Conservation (phyloP, 2,329 filamentous ascomycete genomes). For the Epichloe coenophiala region DNA sequence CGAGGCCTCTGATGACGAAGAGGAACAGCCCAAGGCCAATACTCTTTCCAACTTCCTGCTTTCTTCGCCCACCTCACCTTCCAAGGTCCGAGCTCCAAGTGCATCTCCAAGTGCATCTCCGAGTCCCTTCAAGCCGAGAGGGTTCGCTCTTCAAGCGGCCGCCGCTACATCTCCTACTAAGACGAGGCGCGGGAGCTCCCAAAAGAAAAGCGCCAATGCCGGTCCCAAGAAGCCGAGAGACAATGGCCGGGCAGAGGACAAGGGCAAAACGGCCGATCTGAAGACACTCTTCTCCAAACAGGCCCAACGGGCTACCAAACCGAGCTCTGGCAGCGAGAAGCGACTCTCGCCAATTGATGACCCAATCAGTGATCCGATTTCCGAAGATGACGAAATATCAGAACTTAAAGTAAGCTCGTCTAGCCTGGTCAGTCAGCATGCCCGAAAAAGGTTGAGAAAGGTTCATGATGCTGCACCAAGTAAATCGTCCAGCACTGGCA, state of each 20-base stretch:
- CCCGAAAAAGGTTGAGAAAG: constrained; percentile 37
- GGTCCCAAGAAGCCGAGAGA: constrained; percentile 27
- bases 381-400: constrained; percentile 44
- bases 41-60: constrained; percentile 40
- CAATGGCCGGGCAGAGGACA: constrained; percentile 30
- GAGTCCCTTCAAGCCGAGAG: constrained; percentile 25
- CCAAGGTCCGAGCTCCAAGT: constrained; percentile 18
- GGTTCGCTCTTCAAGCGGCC: constrained; percentile 5
- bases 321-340: constrained; percentile 17
- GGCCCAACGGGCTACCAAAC: constrained; percentile 32
- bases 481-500: constrained; percentile 20
- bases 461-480: constrained; percentile 12
- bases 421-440: constrained; percentile 43
- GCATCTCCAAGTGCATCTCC: constrained; percentile 27
- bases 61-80: constrained; percentile 34
- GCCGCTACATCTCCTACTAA: constrained; percentile 12
- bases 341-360: constrained; percentile 27
- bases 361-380: constrained; percentile 42
- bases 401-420: constrained; percentile 34
- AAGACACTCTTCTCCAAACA: constrained; percentile 49
- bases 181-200: constrained; percentile 3
- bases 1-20: constrained; percentile 35
- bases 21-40: constrained; percentile 29
- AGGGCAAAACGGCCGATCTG: constrained; percentile 41
- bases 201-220: constrained; percentile 16